Conservation (phyloP, 139 green algal genomes). For the Diplosphaera chodatii region DNA sequence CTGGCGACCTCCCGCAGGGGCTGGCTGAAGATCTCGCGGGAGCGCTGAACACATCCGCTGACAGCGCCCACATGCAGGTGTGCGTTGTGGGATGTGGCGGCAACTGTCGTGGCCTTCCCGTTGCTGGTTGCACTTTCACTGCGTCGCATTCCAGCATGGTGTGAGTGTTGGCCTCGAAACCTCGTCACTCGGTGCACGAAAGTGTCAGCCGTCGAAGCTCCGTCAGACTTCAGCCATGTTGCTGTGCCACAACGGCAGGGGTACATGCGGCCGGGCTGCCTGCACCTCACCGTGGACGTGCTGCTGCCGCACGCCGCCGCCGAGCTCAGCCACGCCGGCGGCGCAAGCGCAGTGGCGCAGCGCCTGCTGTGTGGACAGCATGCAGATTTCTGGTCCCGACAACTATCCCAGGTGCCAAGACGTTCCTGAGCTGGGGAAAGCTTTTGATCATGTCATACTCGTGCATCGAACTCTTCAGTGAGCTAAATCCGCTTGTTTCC, state of each 20-base stretch:
- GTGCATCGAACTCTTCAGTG: no score
- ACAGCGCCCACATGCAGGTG: neutral
- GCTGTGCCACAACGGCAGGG: no score
- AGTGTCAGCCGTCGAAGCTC: no score
- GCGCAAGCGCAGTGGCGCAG: neutral
- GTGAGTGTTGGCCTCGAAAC: no score
- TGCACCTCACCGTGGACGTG: slow-evolving; percentile 14
- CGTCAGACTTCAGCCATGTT: neutral
- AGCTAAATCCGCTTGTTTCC: no score
- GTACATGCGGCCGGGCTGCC: slow-evolving; percentile 19
- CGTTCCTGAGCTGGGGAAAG: no score
- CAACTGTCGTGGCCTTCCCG: no score
- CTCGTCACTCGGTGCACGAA: no score
- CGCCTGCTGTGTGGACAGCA: neutral
- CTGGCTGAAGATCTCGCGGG: neutral
- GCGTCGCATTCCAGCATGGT: no score
- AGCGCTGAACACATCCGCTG: neutral
- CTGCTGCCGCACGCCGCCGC: neutral
- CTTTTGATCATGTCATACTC: no score
- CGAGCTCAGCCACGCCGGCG: neutral
- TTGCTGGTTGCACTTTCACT: no score
- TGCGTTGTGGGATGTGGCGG: no score
- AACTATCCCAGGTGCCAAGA: neutral
- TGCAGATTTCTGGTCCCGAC: neutral
- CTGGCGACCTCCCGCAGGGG: neutral